phyloP scores from a whole-genome alignment of 805 yeast genomes.

The Saccharomyces cerevisiae region DNA sequence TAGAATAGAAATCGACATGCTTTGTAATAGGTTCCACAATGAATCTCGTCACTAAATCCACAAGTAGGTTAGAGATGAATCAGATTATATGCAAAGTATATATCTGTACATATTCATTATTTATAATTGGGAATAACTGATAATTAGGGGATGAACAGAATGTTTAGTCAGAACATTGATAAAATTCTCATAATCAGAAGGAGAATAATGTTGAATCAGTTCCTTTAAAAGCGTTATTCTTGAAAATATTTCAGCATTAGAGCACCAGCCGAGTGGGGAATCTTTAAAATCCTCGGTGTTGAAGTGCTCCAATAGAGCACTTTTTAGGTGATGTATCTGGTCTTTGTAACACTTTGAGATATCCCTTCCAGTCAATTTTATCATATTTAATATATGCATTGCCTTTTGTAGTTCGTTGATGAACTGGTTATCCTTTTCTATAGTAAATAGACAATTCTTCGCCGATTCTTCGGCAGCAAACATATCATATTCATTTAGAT shows the following conservation, averaged over 20 bases:
- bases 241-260: constrained; percentile 16
- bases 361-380: constrained; percentile 4
- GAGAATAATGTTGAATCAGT: constrained; percentile 2
- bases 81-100: neutral
- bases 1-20: neutral
- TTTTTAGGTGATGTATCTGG: neutral
- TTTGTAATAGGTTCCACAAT: neutral
- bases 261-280: constrained; percentile 22
- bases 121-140: neutral
- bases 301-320: constrained; percentile 1
- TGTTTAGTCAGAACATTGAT: constrained; percentile 2
- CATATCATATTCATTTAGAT: constrained; percentile 12
- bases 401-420: constrained; percentile 38
- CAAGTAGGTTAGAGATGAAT: neutral
- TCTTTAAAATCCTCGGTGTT: constrained; percentile 7
- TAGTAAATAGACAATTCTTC: constrained; percentile 45
- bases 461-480: constrained; percentile 8
- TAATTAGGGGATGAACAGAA: constrained; percentile 13
- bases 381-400: constrained; percentile 15
- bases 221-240: constrained; percentile 14
- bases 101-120: neutral
- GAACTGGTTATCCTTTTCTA: constrained; percentile 63
- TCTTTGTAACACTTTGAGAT: neutral
- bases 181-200: constrained; percentile 1
- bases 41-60: neutral